Base-by-base conservation (phyloP, 352 stramenopile species). In the Pythium grandisporangium region DNA sequence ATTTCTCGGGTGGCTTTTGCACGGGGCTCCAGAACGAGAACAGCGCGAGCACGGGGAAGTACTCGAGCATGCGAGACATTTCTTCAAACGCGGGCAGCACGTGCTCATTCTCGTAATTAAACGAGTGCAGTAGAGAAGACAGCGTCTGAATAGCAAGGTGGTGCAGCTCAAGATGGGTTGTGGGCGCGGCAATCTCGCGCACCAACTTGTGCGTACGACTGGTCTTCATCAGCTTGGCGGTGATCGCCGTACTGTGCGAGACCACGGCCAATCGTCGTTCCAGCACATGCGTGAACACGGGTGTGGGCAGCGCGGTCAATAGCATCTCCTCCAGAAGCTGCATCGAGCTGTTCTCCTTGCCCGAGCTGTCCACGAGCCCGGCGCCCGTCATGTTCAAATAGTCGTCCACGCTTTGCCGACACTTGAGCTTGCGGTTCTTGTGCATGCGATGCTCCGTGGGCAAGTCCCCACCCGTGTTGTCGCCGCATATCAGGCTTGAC, bases 371-470 rank as follows among this genome's bases (percentile, higher is more conserved):
- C 19, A 88, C 60, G 8, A 89, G 68, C 1, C 81, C 81, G 2
- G 78, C 81, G 35, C 74, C 85, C n/a, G 67, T 79, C 76, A 91
- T 91, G 39, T 88, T 89, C 17, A 61, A 48, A 30, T 85, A 87
- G 47, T 91, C 76, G 13, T 67, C 51, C 10, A 92, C 78, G 39
- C 65, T 90, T 41, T 93, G 81, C 16, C 76, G 63, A 42, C 78
- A 91, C 35, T 93, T 93, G 8, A 67, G 47, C 34, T 83, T 87
- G 21, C 78, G 65, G 44, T 89, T 89, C 42, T 84, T 86, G 52
- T 90, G 75, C 78, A 93, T 92, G 16, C 81, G 62, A 32, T 92
- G 71, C 47, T 93, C 81, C 1, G 76, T 93, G 1, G 81, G 81
- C 17, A 93, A 35, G 42, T 93, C 81, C 7, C 60, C 66, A n/a